Evolutionary conservation across 1,139 yeast genomes (phyloP).

Genomic region (Martiniozyma asiatica): DNA sequence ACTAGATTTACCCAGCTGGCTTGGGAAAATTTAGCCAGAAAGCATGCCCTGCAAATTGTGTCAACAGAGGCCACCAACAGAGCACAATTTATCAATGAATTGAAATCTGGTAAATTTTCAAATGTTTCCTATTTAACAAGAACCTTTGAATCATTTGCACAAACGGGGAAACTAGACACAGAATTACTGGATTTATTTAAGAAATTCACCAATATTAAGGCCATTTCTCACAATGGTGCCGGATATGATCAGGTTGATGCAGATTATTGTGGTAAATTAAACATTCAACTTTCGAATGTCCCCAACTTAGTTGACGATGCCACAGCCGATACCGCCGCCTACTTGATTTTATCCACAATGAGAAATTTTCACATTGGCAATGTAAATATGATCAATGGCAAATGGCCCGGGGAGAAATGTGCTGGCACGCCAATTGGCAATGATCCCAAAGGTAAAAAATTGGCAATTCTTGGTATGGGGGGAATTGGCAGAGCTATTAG

Average conservation of each 20-base stretch:
- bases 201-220: conserved; percentile 33
- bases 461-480: conserved; percentile 74
- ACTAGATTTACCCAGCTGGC: conserved; percentile 40
- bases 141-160: conserved; percentile 23
- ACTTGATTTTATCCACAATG: conserved; percentile 50
- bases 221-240: conserved; percentile 77
- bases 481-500: conserved; percentile 70
- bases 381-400: conserved; percentile 38
- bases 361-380: conserved; percentile 49
- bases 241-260: conserved; percentile 83
- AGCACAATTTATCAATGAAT: conserved; percentile 40
- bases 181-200: conserved; percentile 59
- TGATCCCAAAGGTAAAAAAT: conserved; percentile 51
- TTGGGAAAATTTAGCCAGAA: conserved; percentile 37
- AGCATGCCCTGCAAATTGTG: conserved; percentile 34
- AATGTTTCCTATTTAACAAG: conserved; percentile 36
- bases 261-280: conserved; percentile 32
- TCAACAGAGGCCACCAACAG: conserved; percentile 24
- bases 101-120: conserved; percentile 33
- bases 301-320: conserved; percentile 67
- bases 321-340: conserved; percentile 74
- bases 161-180: conserved; percentile 67
- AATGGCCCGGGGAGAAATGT: conserved; percentile 37
- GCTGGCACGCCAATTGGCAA: conserved; percentile 39
- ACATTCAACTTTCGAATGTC: conserved; percentile 60